These are phyloP conservation scores for Actinomucor elegans DNA, from an alignment of 371 early-diverging fungal genomes.

Conservation along the genomic window DNA sequence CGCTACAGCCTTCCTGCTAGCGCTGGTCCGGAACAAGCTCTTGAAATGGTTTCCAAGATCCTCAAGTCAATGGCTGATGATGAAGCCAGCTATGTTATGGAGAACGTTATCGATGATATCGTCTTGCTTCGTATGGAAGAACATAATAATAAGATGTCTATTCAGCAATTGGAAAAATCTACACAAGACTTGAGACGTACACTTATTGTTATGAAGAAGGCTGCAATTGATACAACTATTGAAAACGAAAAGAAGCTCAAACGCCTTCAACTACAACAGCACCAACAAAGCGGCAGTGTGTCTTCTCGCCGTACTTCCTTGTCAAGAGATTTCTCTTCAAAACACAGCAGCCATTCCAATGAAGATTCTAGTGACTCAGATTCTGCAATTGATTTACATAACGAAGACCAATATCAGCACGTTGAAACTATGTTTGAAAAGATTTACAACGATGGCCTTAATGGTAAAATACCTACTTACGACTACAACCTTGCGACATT, in stretches of 20 bases:
- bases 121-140: constrained; percentile 61
- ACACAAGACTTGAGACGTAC: constrained; percentile 66
- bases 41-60: constrained; percentile 56
- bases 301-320: constrained; percentile 45
- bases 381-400: constrained; percentile 40
- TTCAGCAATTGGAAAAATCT: constrained; percentile 59
- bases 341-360: constrained; percentile 2
- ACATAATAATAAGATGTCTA: constrained; percentile 53
- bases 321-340: constrained; percentile 46
- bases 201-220: constrained; percentile 72
- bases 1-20: constrained; percentile 38
- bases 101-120: constrained; percentile 72
- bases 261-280: constrained; percentile 41
- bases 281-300: not conserved
- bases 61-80: constrained; percentile 57
- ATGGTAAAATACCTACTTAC: constrained; percentile 18
- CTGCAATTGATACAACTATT: constrained; percentile 67
- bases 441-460: constrained; percentile 56
- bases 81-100: constrained; percentile 67
- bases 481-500: constrained; percentile 12
- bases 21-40: constrained; percentile 45
- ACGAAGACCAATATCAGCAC: constrained; percentile 41
- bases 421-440: constrained; percentile 54
- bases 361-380: constrained; percentile 39
- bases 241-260: constrained; percentile 75